Conservation (phyloP, 352 stramenopile genomes). For the Pythium plurisporium region DNA sequence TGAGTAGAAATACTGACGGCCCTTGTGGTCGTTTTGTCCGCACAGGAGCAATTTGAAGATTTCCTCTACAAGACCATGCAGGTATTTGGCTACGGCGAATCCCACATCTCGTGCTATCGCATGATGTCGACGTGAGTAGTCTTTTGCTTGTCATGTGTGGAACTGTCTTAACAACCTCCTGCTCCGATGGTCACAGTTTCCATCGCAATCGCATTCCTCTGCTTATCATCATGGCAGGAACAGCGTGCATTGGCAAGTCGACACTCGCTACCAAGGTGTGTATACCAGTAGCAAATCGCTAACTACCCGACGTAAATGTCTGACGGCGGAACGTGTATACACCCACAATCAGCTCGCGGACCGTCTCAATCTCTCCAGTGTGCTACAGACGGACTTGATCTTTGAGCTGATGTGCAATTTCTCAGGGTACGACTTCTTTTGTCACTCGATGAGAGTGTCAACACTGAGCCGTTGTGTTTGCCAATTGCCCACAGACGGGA, state of each 20-base stretch:
- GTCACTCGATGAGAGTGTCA: not conserved
- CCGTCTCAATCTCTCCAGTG: conserved; percentile 81
- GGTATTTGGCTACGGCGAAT: conserved; percentile 83
- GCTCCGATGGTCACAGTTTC: conserved; percentile 37
- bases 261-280: conserved; percentile 82
- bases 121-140: conserved; percentile 81
- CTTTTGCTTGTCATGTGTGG: not conserved
- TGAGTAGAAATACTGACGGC: too few species aligned
- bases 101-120: conserved; percentile 78
- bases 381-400: conserved; percentile 84
- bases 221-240: conserved; percentile 81
- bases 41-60: conserved; percentile 84
- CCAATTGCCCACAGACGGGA: conserved; percentile 29
- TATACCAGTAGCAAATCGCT: too few species aligned
- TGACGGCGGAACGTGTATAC: not conserved
- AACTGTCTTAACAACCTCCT: not conserved
- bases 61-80: conserved; percentile 90
- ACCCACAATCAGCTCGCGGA: conserved; percentile 55
- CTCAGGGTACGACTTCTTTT: conserved; percentile 51
- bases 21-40: not conserved
- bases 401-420: conserved; percentile 91
- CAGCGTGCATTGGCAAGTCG: conserved; percentile 80
- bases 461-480: too few species aligned
- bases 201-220: conserved; percentile 80
- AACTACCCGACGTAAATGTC: too few species aligned